phyloP scores from a whole-genome alignment of 345 rosid genomes.

The Gossypium longicalyx region DNA sequence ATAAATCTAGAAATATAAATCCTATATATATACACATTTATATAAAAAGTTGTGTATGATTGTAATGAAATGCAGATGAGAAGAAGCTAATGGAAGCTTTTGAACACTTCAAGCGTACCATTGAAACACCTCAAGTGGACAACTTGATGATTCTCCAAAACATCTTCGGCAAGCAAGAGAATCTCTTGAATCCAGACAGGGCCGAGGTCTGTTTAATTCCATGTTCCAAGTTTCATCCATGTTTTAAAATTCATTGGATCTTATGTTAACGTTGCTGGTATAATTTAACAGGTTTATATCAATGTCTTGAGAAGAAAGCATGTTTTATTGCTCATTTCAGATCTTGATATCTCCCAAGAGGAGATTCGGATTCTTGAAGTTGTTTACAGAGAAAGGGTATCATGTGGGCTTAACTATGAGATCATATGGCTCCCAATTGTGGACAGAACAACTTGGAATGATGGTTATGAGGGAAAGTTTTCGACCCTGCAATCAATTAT shows the following conservation, averaged over 20 bases:
- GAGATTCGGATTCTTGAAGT: conserved; percentile 27
- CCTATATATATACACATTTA: too few relatives aligned
- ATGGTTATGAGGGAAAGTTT: conserved; percentile 22
- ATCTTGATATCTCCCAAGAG: conserved; percentile 30
- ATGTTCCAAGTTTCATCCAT: not conserved
- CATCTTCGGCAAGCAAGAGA: conserved; percentile 36
- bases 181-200: conserved; percentile 27
- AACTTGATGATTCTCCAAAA: conserved; percentile 41
- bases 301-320: conserved; percentile 62
- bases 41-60: too few relatives aligned
- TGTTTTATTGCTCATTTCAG: conserved; percentile 65
- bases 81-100: conserved; percentile 28
- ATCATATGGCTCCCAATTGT: conserved; percentile 49
- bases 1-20: too few relatives aligned
- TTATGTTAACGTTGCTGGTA: not conserved
- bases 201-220: conserved; percentile 27
- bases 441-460: conserved; percentile 29
- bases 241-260: not conserved
- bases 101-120: conserved; percentile 21
- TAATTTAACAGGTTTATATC: conserved; percentile 45
- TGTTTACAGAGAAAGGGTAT: conserved; percentile 14
- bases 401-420: conserved; percentile 17
- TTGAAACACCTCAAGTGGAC: conserved; percentile 37
- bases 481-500: conserved; percentile 34
- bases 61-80: conserved; percentile 31